These are phyloP conservation scores for Clarireedia hainanense DNA, from an alignment of 2,329 filamentous ascomycete species.

Conservation along the genomic window DNA sequence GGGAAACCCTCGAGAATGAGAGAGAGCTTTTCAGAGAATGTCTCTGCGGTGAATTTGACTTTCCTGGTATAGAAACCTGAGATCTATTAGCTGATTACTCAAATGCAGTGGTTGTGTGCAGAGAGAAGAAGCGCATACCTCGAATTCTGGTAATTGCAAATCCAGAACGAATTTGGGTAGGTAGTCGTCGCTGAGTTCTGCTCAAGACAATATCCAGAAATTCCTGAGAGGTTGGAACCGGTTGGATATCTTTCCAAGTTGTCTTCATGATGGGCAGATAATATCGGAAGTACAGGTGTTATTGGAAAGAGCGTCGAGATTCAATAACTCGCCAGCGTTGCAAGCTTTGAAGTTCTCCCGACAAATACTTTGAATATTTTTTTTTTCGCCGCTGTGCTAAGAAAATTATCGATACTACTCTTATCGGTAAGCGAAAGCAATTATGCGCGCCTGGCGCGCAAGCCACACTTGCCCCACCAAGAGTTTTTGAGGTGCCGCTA, in stretches of 20 bases:
- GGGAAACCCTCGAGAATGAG: constrained; percentile 91
- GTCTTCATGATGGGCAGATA: constrained; percentile 45
- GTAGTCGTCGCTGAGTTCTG: constrained; percentile 83
- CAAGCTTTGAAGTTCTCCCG: constrained; percentile 6
- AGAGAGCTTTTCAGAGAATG: constrained; percentile 87
- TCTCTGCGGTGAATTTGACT: constrained; percentile 97
- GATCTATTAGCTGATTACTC: constrained; percentile 15
- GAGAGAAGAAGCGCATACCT: constrained; percentile 31
- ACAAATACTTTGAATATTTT: constrained; percentile 12
- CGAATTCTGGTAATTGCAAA: constrained; percentile 95
- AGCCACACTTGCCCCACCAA: too few species aligned
- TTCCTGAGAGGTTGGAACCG: constrained; percentile 86
- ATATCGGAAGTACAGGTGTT: background rate
- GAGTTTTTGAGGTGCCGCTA: too few species aligned
- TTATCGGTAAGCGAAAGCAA: constrained; percentile 9
- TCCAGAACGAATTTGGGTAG: constrained; percentile 89
- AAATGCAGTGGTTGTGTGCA: background rate
- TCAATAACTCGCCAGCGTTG: constrained; percentile 1
- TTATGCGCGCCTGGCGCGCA: background rate
- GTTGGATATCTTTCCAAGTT: constrained; percentile 71
- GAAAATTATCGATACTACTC: constrained; percentile 4
- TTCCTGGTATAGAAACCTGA: constrained; percentile 90
- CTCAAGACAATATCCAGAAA: constrained; percentile 97
- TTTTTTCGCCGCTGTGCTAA: constrained; percentile 4
- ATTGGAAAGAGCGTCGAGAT: background rate